These are phyloP conservation scores for Starmerella stigmatis DNA, from an alignment of 805 yeast species.

Conservation along the genomic window DNA sequence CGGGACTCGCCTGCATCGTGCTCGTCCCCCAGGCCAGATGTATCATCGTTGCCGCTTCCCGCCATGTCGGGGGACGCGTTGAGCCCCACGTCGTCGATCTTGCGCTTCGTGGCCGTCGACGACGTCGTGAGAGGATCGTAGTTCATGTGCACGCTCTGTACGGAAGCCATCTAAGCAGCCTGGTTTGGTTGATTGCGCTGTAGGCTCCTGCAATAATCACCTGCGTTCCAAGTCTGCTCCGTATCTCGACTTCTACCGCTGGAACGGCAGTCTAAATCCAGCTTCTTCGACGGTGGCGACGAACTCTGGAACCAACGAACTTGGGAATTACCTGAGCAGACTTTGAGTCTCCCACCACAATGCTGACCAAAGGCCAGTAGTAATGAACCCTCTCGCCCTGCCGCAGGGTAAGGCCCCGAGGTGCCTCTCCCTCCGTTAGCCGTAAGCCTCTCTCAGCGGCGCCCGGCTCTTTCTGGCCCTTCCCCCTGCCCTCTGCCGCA, in stretches of 20 bases:
- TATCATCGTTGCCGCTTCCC: not conserved
- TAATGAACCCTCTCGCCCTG: not conserved
- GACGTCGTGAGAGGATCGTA: conserved; percentile 2
- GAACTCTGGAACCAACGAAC: not conserved
- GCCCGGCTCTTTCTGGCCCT: no score
- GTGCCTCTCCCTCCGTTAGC: no score
- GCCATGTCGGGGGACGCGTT: not conserved
- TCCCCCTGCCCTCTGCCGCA: no score
- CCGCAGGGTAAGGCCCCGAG: not conserved
- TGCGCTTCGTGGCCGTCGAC: conserved; percentile 3
- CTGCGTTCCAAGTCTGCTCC: no score
- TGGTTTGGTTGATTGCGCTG: not conserved
- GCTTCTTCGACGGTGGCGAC: no score
- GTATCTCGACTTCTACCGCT: not conserved
- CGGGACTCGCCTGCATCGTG: not conserved
- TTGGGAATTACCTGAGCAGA: conserved; percentile 1
- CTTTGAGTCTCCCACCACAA: not conserved
- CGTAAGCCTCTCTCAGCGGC: no score
- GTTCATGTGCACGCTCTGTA: conserved; percentile 6
- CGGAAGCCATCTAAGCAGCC: conserved; percentile 1
- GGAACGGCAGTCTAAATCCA: not conserved
- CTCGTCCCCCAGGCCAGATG: not conserved
- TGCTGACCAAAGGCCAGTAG: conserved; percentile 1
- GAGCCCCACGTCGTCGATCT: conserved; percentile 1
- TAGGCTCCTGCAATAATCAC: not conserved